Evolutionary conservation across 2,329 filamentous ascomycete species (phyloP).

Genomic region (Claviceps capensis): DNA sequence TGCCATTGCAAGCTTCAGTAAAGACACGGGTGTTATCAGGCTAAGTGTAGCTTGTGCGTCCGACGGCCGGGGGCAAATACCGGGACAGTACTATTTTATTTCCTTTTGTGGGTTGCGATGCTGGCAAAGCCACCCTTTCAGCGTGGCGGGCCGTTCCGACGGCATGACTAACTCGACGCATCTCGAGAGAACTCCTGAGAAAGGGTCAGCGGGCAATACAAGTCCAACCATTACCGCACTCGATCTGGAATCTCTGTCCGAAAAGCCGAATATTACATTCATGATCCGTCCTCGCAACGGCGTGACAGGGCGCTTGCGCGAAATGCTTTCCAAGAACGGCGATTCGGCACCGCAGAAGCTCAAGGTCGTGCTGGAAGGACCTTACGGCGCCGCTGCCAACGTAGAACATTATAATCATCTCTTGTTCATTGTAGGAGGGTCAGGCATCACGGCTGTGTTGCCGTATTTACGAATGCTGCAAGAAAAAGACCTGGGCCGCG

Average conservation of each 20-base stretch:
- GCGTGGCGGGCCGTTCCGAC: conserved; percentile 15
- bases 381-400: background rate
- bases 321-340: conserved; percentile 11
- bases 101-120: conserved; percentile 18
- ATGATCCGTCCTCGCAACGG: conserved; percentile 23
- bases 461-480: conserved; percentile 17
- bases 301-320: conserved; percentile 20
- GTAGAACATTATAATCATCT: background rate
- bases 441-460: conserved; percentile 22
- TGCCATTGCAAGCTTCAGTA: background rate
- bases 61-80: conserved; percentile 13
- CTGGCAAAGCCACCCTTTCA: conserved; percentile 31
- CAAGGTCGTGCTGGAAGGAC: background rate
- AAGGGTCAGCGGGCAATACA: background rate
- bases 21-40: background rate
- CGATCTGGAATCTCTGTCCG: background rate
- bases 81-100: conserved; percentile 27
- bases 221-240: background rate
- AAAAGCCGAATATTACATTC: conserved; percentile 17
- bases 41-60: background rate
- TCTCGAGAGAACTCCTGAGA: background rate
- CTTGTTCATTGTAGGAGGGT: conserved; percentile 24
- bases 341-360: background rate
- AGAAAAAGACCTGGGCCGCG: background rate
- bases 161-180: background rate